Evolutionary conservation across 2,329 filamentous ascomycete genomes (phyloP).

Genomic region (Samsoniella hepiali): DNA sequence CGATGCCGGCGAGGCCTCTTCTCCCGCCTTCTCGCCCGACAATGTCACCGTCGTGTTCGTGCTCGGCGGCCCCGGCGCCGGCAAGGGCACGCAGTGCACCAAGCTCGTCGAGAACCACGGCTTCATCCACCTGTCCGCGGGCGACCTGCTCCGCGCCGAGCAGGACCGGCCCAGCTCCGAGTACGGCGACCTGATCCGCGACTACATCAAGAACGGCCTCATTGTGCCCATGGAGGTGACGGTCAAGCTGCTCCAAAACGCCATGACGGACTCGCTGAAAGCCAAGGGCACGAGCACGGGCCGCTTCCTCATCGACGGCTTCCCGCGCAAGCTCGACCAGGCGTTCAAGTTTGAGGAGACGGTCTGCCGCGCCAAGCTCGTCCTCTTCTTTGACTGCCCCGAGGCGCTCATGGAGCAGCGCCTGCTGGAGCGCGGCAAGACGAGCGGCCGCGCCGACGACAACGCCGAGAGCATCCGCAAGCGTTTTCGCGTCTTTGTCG

Average conservation of each 20-base stretch:
- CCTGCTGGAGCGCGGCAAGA: constrained; percentile 86
- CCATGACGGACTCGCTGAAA: constrained; percentile 71
- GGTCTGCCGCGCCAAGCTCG: constrained; percentile 79
- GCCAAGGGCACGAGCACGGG: constrained; percentile 49
- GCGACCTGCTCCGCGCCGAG: constrained; percentile 89
- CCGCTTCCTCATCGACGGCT: constrained; percentile 77
- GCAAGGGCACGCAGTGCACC: constrained; percentile 94
- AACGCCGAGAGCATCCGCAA: constrained; percentile 96
- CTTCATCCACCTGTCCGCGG: constrained; percentile 90
- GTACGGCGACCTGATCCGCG: constrained; percentile 89
- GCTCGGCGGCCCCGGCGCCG: constrained; percentile 90
- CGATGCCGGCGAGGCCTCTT: constrained; percentile 40
- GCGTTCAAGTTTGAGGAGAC: constrained; percentile 87
- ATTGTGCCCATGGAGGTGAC: constrained; percentile 99
- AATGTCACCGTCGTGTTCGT: constrained; percentile 94
- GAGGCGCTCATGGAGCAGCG: constrained; percentile 84
- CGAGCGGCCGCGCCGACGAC: constrained; percentile 85
- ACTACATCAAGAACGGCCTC: constrained; percentile 88
- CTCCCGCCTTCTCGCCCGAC: constrained; percentile 67
- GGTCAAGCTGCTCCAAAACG: constrained; percentile 87
- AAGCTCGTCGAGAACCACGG: constrained; percentile 83
- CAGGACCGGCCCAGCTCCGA: constrained; percentile 81
- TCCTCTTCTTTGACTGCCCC: constrained; percentile 91
- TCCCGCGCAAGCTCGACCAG: constrained; percentile 97
- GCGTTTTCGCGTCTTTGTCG: constrained; percentile 88